phyloP scores from a whole-genome alignment of 768 basidiomycete genomes.

The Lentinula aciculospora region DNA sequence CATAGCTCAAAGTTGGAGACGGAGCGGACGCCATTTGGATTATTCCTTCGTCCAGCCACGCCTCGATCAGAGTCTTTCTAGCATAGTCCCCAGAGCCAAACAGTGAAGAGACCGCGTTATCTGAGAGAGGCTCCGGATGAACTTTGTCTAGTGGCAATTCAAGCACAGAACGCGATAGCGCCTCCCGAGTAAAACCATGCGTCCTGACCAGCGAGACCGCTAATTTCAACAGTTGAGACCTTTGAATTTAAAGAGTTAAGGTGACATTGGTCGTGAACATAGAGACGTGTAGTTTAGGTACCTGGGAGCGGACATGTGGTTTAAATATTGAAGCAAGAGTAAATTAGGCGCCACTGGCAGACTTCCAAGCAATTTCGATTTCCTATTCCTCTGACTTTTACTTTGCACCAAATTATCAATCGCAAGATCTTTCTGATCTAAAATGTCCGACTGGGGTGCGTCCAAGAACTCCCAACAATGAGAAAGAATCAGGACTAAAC shows the following conservation, averaged over 20 bases:
- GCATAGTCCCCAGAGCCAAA: slow-evolving; percentile 71
- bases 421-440: not conserved
- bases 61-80: slow-evolving; percentile 55
- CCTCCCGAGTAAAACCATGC: slow-evolving; percentile 71
- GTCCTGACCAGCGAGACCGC: slow-evolving; percentile 59
- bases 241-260: slow-evolving; percentile 8
- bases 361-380: too few relatives aligned
- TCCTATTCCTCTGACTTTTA: not conserved
- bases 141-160: slow-evolving; percentile 39
- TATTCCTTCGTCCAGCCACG: slow-evolving; percentile 69
- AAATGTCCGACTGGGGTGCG: slow-evolving; percentile 46
- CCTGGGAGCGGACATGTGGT: not conserved
- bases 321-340: not conserved
- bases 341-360: not conserved
- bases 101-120: slow-evolving; percentile 62
- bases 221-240: slow-evolving; percentile 45
- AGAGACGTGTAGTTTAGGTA: not conserved
- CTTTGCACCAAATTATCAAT: not conserved
- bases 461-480: not conserved
- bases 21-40: slow-evolving; percentile 32
- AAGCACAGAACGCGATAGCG: slow-evolving; percentile 61
- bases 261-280: not conserved
- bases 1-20: slow-evolving; percentile 36
- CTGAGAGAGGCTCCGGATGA: slow-evolving; percentile 58
- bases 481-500: not conserved